Base-by-base conservation (phyloP, 108 stramenopile genomes). In the Fistulifera solaris region DNA sequence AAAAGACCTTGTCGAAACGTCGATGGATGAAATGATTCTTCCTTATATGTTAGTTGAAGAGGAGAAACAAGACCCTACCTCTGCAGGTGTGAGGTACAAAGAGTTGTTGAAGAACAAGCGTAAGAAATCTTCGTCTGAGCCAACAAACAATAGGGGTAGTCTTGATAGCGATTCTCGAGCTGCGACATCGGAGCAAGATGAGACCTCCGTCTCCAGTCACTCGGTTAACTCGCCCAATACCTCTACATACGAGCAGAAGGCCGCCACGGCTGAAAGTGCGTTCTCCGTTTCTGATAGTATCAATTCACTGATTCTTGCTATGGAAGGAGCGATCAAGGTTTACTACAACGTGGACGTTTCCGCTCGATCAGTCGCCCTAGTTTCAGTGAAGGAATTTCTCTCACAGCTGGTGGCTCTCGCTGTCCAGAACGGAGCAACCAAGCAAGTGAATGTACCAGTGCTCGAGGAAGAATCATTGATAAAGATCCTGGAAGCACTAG, bases 281-380 rank as follows among this genome's bases (percentile, higher is more conserved):
- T 4, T 11, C 3, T 45, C 44, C 19, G 44, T 21, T 17, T 18
- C 2, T 11, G 14, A 23, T 2, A 24, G 3, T 1, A 35, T 35
- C 31, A 35, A 35, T 8, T 44, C 66, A 19, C 56, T 78, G n/a
- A 63, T 89, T 50, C 82, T 83, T 8, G 85, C 80, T 46, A 81
- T 86, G 40, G 85, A 90, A 65, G 82, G 80, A 28, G 89, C 81
- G 10, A 59, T 81, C 38, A 72, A 63, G 43, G 77, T 84, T 76
- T 90, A 90, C 78, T 77, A 84, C 42, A 80, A 75, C 31, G 31
- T 35, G 3, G 31, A 35, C 31, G 8, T 35, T 35, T 35, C 31
- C 8, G 31, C 31, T 8, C 3, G 8, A 35, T 35, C 31, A 8
- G 8, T 35, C 8, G 31, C 31, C 8, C 31, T 35, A 35, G 31